Evolutionary conservation across 2,329 filamentous ascomycete species (phyloP), one percentile per base, ranked within the genome.

Genomic region (Fusarium sp.): DNA sequence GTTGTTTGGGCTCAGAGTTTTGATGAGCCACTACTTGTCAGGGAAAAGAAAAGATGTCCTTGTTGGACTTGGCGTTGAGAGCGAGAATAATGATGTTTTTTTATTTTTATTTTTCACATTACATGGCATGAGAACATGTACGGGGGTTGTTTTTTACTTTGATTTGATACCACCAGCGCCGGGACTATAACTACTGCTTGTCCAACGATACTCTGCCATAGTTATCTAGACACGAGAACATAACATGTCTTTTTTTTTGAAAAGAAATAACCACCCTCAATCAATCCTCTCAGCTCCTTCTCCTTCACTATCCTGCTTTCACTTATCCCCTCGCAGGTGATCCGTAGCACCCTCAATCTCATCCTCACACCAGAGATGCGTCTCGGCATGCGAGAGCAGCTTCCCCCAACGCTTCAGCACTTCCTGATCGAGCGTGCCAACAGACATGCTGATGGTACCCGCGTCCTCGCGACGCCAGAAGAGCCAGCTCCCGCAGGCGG

Each of bases 341-440:
- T 86, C 83, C 13, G 84, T 86, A 49, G 85, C 80, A 1, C 84
- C 85, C 18, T 76, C 74, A 34, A 87, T 83, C 73, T 82, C 80
- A 58, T 84, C 83, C 53, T 74, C 74, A 40, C 80, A 81, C 74
- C 78, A 86, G 10, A 79, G 64, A 66, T 86, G 81, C 14, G 70
- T 72, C 10, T 77, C 77, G 0, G 77, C 76, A 4, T 77, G 77
- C 6, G 79, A 80, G 64, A 87, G 72, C 13, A 79, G 75, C 49
- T 71, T 63, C 1, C 82, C 83, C 69, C 79, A 82, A 27, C 77
- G 71, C 61, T 68, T 71, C 54, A 86, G 72, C 23, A 78, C 81
- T 11, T 83, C 79, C 56, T 79, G 76, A 59, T 87, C 84, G 6
- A 86, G 75, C 6, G 77, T 79, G 0, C 83, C 84, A 5, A 84